phyloP scores from a whole-genome alignment of 83 land plant species.

The Picea engelmannii region DNA sequence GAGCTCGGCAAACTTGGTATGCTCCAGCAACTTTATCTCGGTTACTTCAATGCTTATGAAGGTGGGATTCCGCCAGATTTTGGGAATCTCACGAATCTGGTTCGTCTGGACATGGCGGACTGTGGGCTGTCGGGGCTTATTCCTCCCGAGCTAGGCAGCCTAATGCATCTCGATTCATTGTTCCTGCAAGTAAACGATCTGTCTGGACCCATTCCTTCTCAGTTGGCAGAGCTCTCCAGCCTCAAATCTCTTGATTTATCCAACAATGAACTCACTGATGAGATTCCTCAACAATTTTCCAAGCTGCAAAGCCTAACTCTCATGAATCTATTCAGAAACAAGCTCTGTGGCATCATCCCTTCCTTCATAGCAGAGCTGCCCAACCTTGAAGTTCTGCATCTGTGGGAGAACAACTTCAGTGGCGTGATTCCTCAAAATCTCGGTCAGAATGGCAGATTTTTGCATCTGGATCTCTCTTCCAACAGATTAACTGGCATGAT shows the following conservation, averaged over 20 bases:
- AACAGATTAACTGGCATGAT: slow-evolving; percentile 34
- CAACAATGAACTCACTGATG: slow-evolving; percentile 27
- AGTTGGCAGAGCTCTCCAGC: slow-evolving; percentile 16
- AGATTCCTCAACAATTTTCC: slow-evolving; percentile 21
- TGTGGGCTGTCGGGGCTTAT: slow-evolving; percentile 34
- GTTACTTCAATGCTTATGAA: slow-evolving; percentile 24
- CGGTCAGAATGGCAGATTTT: slow-evolving; percentile 25
- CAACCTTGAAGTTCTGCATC: slow-evolving; percentile 20
- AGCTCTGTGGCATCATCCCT: slow-evolving; percentile 30
- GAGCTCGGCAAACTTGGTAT: slow-evolving; percentile 2
- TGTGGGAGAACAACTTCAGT: slow-evolving; percentile 38
- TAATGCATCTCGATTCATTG: slow-evolving; percentile 22
- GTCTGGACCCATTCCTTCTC: slow-evolving; percentile 20
- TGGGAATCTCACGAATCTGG: slow-evolving; percentile 29
- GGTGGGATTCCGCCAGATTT: slow-evolving; percentile 42
- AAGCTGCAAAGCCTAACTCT: slow-evolving; percentile 22
- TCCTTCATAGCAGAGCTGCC: slow-evolving; percentile 34
- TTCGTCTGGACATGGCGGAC: slow-evolving; percentile 29
- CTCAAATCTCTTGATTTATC: slow-evolving; percentile 32
- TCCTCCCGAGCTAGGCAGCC: slow-evolving; percentile 26
- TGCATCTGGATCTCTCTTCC: slow-evolving; percentile 32
- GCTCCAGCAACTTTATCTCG: slow-evolving; percentile 35
- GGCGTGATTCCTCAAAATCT: slow-evolving; percentile 33
- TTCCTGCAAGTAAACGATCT: slow-evolving; percentile 29
- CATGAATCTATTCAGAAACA: slow-evolving; percentile 29